A percentile compares a stretch with the other conserved stretches of the same genome.
Conservation (phyloP, 495 filamentous ascomycete genomes). For the Emericellopsis terricola region DNA sequence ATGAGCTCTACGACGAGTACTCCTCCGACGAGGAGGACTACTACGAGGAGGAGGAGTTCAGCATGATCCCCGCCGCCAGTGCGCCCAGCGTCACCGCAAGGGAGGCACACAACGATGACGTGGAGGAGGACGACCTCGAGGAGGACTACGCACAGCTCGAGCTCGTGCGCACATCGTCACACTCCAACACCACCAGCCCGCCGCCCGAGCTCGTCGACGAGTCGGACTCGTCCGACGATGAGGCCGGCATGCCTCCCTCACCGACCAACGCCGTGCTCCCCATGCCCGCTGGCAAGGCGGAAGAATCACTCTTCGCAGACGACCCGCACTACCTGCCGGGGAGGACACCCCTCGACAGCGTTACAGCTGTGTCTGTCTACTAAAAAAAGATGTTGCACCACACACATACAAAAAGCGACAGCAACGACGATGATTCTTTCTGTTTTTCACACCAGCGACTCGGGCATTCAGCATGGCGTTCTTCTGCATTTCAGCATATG, state of each 20-base stretch:
- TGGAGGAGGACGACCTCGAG: constrained; percentile 53
- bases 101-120: constrained; percentile 28
- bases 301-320: constrained; percentile 34
- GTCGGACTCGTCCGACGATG: constrained; percentile 48
- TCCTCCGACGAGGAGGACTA: constrained; percentile 30
- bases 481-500: too few relatives aligned
- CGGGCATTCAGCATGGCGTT: too few relatives aligned
- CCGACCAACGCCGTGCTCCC: constrained; percentile 49
- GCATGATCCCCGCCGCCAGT: neutral
- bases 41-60: constrained; percentile 16
- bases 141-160: constrained; percentile 53
- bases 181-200: constrained; percentile 27
- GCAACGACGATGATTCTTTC: too few relatives aligned
- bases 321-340: constrained; percentile 41
- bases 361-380: constrained; percentile 31
- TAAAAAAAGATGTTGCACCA: too few relatives aligned
- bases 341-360: constrained; percentile 18
- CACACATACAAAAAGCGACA: too few relatives aligned
- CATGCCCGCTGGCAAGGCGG: constrained; percentile 43
- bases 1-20: constrained; percentile 41
- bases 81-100: constrained; percentile 4
- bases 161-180: constrained; percentile 56
- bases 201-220: constrained; percentile 65
- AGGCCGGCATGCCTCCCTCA: constrained; percentile 67
- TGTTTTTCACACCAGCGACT: too few relatives aligned